Conservation (phyloP, 495 filamentous ascomycete species). For the Xylaria telfairii region DNA sequence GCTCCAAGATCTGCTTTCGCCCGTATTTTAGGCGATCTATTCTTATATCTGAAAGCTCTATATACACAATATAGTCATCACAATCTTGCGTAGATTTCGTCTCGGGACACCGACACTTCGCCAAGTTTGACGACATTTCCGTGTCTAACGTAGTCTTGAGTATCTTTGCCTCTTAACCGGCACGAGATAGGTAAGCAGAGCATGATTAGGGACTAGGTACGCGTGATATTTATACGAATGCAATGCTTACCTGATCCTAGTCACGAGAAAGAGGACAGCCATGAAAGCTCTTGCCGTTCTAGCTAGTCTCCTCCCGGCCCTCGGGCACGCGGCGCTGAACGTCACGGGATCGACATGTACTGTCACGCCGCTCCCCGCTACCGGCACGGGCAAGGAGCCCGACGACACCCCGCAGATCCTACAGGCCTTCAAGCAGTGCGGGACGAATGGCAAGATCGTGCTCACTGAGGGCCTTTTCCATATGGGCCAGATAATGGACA, state of each 20-base stretch:
- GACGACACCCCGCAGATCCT: conserved; percentile 53
- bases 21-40: background rate
- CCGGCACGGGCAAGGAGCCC: conserved; percentile 33
- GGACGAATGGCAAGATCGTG: conserved; percentile 43
- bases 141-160: background rate
- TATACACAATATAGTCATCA: background rate
- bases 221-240: background rate
- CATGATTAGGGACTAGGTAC: background rate
- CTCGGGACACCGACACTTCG: background rate
- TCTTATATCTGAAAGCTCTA: background rate
- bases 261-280: background rate
- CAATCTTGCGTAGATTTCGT: background rate
- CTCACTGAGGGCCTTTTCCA: conserved; percentile 48
- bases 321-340: conserved; percentile 36
- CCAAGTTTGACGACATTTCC: background rate
- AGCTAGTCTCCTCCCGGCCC: conserved; percentile 23
- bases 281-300: conserved; percentile 31
- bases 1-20: background rate
- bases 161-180: conserved; percentile 1
- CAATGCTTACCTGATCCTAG: background rate
- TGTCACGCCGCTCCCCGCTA: conserved; percentile 38
- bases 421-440: conserved; percentile 49
- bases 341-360: conserved; percentile 47
- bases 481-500: conserved; percentile 53
- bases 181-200: conserved; percentile 16